Evolutionary conservation across 768 basidiomycete species (phyloP).

Genomic region (Russula griseocarnosa): DNA sequence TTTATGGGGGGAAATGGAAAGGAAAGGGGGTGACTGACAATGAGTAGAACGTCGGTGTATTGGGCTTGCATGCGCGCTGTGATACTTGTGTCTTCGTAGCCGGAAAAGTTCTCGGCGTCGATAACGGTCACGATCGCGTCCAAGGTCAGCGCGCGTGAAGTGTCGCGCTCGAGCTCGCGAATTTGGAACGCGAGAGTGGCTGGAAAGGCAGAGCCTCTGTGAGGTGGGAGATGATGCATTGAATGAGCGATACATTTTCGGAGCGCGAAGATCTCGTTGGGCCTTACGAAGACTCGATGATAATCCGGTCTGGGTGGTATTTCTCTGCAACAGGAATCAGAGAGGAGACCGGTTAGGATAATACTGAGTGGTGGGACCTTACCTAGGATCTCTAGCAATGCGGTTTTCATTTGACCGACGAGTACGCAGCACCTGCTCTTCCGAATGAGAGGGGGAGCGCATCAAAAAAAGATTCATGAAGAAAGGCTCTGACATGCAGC

Average conservation of each 20-base stretch:
- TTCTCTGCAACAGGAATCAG: constrained; percentile 51
- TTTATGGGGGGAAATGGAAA: not conserved
- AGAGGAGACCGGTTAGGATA: not conserved
- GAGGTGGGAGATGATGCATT: not conserved
- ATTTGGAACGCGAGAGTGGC: constrained; percentile 95
- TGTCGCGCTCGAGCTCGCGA: constrained; percentile 80
- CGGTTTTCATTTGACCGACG: constrained; percentile 91
- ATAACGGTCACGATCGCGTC: constrained; percentile 92
- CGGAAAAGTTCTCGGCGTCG: constrained; percentile 86
- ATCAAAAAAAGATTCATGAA: not conserved
- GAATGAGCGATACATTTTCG: not conserved
- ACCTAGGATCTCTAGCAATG: constrained; percentile 84
- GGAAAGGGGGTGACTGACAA: constrained; percentile 47
- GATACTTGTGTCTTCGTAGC: constrained; percentile 89
- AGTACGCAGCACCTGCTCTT: constrained; percentile 80
- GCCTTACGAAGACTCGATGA: constrained; percentile 90
- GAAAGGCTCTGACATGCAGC: constrained; percentile 70
- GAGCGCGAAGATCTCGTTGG: not conserved
- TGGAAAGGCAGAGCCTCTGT: constrained; percentile 89
- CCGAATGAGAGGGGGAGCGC: not conserved
- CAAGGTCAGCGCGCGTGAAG: constrained; percentile 66
- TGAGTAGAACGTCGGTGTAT: constrained; percentile 86
- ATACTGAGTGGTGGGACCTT: constrained; percentile 15
- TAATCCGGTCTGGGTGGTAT: constrained; percentile 82
- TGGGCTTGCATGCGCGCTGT: constrained; percentile 95